Percentiles rank a stretch among this genome's conserved stretches.
Evolutionary conservation across 176 grass and related monocot genomes (phyloP).

Genomic region (Musa schizocarpa): DNA sequence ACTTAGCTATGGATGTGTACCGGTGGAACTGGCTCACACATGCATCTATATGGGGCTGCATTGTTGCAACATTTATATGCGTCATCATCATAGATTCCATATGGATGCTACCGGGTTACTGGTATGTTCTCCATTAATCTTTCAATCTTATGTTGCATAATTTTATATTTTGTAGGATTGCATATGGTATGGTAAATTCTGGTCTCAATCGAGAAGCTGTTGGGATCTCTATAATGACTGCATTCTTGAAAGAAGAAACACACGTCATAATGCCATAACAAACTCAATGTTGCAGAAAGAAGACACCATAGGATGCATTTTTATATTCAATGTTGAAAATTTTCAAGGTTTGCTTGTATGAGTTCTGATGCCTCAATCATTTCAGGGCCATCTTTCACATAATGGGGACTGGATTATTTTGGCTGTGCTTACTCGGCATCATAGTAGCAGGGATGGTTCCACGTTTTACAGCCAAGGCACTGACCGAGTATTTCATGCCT

Average conservation of each 20-base stretch:
- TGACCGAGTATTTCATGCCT: conserved; percentile 41
- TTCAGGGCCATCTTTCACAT: conserved; percentile 72
- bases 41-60: conserved; percentile 12
- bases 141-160: neutral
- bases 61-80: neutral
- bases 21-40: conserved; percentile 28
- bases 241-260: neutral
- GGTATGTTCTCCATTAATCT: neutral
- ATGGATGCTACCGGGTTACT: conserved; percentile 1
- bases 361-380: conserved; percentile 3
- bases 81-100: neutral
- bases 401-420: conserved; percentile 57
- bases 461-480: conserved; percentile 54
- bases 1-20: conserved; percentile 81
- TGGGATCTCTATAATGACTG: neutral
- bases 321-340: too few relatives aligned
- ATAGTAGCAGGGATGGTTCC: conserved; percentile 52
- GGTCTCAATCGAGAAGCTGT: too few relatives aligned
- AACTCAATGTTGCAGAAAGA: neutral
- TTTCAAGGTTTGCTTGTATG: too few relatives aligned
- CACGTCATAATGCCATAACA: neutral
- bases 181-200: too few relatives aligned
- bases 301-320: too few relatives aligned
- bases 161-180: neutral
- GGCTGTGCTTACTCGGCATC: conserved; percentile 53